Evolutionary conservation across 345 rosid genomes (phyloP).

Genomic region (Syzygium oleosum): DNA sequence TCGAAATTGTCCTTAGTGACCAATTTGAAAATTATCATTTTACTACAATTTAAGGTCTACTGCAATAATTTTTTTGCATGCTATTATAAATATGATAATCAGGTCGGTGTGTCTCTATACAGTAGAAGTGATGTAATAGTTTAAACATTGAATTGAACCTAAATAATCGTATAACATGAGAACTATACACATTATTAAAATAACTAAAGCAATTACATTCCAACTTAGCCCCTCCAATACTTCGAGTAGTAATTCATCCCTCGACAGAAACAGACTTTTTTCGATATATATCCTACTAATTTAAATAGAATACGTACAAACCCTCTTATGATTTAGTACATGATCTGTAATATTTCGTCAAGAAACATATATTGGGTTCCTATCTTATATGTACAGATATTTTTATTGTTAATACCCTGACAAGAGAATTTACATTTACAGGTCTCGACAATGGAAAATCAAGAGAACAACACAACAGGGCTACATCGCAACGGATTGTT

Average conservation of each 20-base stretch:
- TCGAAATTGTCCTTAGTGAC: background rate
- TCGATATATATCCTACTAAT: background rate
- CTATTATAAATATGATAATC: background rate
- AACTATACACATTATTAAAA: too few relatives aligned
- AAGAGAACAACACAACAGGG: fast-evolving
- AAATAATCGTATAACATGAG: too few relatives aligned
- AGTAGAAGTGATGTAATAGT: too few relatives aligned
- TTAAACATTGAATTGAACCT: too few relatives aligned
- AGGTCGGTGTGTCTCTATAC: background rate
- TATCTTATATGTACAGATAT: background rate
- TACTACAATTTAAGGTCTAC: background rate
- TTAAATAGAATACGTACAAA: background rate
- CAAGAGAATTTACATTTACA: background rate
- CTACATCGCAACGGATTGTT: fast-evolving
- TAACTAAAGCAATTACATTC: background rate
- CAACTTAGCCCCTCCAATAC: background rate
- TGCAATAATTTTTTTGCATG: background rate
- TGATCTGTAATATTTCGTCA: background rate
- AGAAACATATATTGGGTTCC: background rate
- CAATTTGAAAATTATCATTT: background rate
- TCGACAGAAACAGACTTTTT: background rate
- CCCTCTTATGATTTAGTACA: background rate
- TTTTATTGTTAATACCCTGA: background rate
- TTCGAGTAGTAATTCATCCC: background rate
- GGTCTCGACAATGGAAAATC: background rate